phyloP scores from a whole-genome alignment of 257 asterid genomes.

The Nicotiana attenuata region DNA sequence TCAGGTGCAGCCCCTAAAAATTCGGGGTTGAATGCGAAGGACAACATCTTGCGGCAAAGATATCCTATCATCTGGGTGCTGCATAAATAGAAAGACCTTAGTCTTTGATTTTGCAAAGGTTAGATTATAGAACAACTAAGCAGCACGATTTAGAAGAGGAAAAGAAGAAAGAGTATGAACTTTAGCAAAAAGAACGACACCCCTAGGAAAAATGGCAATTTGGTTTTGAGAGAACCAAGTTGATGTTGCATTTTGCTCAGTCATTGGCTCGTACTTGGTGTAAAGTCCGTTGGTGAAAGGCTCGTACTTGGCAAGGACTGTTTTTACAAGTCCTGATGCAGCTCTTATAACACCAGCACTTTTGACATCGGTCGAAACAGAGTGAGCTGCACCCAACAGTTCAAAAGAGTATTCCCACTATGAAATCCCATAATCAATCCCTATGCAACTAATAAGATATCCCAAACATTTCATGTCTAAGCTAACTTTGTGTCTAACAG shows the following conservation, averaged over 20 bases:
- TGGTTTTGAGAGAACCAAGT: conserved; percentile 61
- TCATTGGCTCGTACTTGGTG: conserved; percentile 38
- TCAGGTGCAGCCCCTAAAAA: conserved; percentile 68
- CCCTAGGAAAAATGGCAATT: conserved; percentile 61
- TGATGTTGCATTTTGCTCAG: conserved; percentile 61
- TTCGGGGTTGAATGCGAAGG: conserved; percentile 73
- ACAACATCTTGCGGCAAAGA: conserved; percentile 85
- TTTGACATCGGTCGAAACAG: too few species aligned
- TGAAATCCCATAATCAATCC: too few species aligned
- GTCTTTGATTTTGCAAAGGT: neutral
- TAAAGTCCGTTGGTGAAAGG: too few species aligned
- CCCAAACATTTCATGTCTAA: too few species aligned
- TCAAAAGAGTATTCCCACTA: too few species aligned
- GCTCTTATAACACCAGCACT: too few species aligned
- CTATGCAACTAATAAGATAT: too few species aligned
- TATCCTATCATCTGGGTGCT: conserved; percentile 75
- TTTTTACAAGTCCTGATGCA: too few species aligned
- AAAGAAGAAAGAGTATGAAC: neutral
- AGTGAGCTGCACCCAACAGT: too few species aligned
- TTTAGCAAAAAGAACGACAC: neutral
- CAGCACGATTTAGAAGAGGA: neutral
- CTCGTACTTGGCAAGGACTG: conserved; percentile 37
- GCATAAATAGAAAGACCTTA: conserved; percentile 25
- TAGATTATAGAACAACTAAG: neutral
- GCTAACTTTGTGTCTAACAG: too few species aligned